phyloP scores from a whole-genome alignment of 2,329 filamentous ascomycete species.

The Diaporthe australafricana region DNA sequence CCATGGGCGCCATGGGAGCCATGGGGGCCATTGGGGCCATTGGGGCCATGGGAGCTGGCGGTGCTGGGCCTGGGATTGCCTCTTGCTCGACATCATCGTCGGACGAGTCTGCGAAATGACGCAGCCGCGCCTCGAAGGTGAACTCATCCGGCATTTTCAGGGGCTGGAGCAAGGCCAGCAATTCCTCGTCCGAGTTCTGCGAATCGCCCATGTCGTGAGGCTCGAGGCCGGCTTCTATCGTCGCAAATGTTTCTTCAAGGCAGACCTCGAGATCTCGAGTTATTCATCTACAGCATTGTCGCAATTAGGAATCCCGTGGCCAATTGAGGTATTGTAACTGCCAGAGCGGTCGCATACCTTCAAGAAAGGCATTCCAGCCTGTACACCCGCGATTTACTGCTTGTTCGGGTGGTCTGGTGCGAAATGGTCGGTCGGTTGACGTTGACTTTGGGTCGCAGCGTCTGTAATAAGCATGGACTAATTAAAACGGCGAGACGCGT shows the following conservation, averaged over 20 bases:
- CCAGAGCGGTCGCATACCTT: constrained; percentile 14
- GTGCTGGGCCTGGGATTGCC: constrained; percentile 20
- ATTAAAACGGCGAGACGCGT: constrained; percentile 15
- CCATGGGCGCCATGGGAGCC: background rate
- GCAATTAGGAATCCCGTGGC: constrained; percentile 8
- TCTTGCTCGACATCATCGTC: constrained; percentile 27
- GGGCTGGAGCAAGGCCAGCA: constrained; percentile 35
- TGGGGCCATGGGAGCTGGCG: constrained; percentile 27
- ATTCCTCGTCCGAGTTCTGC: constrained; percentile 33
- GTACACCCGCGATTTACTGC: background rate
- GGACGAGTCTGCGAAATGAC: constrained; percentile 17
- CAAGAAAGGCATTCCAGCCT: background rate
- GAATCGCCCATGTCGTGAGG: constrained; percentile 20
- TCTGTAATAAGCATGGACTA: background rate
- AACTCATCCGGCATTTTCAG: constrained; percentile 25
- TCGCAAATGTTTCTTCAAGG: constrained; percentile 23
- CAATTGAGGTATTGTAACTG: background rate
- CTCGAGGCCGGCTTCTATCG: background rate
- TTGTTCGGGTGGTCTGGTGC: background rate
- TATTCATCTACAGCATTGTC: constrained; percentile 22
- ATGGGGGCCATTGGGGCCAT: constrained; percentile 26
- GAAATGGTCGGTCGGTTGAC: background rate
- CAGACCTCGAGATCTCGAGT: background rate
- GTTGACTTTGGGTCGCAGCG: background rate
- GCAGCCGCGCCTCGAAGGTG: constrained; percentile 10